Percentiles rank a stretch among this genome's conserved stretches.
phyloP scores from a whole-genome alignment of 306 rosid species.

The Quercus mongolica region DNA sequence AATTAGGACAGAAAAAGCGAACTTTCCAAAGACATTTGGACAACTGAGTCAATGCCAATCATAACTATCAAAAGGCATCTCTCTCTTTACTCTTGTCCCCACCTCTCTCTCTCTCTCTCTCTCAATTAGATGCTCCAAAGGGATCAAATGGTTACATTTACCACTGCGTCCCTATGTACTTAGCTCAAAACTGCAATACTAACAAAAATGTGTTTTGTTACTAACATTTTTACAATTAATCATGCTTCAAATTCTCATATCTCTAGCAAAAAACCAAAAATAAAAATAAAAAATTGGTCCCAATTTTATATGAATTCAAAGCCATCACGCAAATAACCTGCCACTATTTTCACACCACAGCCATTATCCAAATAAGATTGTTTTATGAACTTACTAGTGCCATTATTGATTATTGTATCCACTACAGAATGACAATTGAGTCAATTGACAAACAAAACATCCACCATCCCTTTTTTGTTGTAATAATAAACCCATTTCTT shows the following conservation, averaged over 20 bases:
- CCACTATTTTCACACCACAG: too few species aligned
- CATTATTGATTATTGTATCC: too few species aligned
- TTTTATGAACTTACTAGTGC: too few species aligned
- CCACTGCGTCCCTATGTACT: neutral
- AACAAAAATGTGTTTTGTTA: neutral
- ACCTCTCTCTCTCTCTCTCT: conserved; percentile 13
- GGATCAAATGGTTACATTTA: neutral
- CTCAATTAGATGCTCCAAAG: conserved; percentile 17
- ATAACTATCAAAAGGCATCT: conserved; percentile 62
- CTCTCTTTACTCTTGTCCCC: conserved; percentile 8
- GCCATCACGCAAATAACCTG: too few species aligned
- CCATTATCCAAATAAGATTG: too few species aligned
- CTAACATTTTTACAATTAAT: neutral
- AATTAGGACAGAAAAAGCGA: conserved; percentile 46
- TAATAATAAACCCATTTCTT: too few species aligned
- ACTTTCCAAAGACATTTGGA: conserved; percentile 87
- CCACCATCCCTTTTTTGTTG: too few species aligned
- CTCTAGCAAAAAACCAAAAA: too few species aligned
- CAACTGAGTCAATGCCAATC: conserved; percentile 93
- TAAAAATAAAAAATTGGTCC: too few species aligned
- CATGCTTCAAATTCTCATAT: neutral
- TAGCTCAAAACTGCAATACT: neutral
- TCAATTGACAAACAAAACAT: too few species aligned
- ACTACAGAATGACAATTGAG: too few species aligned
- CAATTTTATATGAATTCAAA: too few species aligned